Evolutionary conservation across 805 yeast species (phyloP).

Genomic region (Metschnikowia santaceciliae): DNA sequence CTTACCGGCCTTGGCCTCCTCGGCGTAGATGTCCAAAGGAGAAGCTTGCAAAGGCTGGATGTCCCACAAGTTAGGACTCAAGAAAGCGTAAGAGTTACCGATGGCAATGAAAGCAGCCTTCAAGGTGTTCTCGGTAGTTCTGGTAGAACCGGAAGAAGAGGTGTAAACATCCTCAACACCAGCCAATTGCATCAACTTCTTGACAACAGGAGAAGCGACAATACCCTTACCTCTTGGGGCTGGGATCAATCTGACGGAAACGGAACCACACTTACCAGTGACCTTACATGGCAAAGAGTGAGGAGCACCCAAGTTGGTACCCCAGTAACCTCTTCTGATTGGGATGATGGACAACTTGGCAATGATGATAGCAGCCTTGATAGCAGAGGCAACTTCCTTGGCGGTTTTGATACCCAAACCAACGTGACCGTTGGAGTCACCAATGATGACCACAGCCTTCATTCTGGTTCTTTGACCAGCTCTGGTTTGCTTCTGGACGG

Average conservation of each 20-base stretch:
- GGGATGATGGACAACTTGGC: slow-evolving; percentile 99
- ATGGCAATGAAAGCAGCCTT: slow-evolving; percentile 99
- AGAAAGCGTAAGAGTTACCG: slow-evolving; percentile 99
- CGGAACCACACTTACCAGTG: slow-evolving; percentile 99
- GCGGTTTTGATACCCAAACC: slow-evolving; percentile 99
- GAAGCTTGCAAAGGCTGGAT: slow-evolving; percentile 79
- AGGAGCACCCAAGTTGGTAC: slow-evolving; percentile 98
- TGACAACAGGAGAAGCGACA: slow-evolving; percentile 99
- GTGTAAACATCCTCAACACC: slow-evolving; percentile 99
- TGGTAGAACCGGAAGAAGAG: slow-evolving; percentile 97
- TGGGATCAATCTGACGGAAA: slow-evolving; percentile 96
- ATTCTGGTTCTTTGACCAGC: slow-evolving; percentile 99
- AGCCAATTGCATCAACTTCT: slow-evolving; percentile 97
- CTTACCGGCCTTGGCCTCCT: slow-evolving; percentile 63
- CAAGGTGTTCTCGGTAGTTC: slow-evolving; percentile 99
- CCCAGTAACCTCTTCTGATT: slow-evolving; percentile 99
- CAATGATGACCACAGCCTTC: slow-evolving; percentile 99
- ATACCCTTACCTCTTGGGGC: slow-evolving; percentile 99
- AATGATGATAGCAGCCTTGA: slow-evolving; percentile 98
- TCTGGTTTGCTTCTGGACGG: slow-evolving; percentile 99
- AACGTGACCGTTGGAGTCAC: slow-evolving; percentile 99
- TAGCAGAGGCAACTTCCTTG: slow-evolving; percentile 99
- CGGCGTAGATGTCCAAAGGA: slow-evolving; percentile 94
- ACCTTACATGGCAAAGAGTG: slow-evolving; percentile 97
- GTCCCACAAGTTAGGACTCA: slow-evolving; percentile 99